Evolutionary conservation across 202 grass and related monocot species (phyloP), one percentile per base, ranked within the genome.

Genomic region (Schoenoplectus triqueter): DNA sequence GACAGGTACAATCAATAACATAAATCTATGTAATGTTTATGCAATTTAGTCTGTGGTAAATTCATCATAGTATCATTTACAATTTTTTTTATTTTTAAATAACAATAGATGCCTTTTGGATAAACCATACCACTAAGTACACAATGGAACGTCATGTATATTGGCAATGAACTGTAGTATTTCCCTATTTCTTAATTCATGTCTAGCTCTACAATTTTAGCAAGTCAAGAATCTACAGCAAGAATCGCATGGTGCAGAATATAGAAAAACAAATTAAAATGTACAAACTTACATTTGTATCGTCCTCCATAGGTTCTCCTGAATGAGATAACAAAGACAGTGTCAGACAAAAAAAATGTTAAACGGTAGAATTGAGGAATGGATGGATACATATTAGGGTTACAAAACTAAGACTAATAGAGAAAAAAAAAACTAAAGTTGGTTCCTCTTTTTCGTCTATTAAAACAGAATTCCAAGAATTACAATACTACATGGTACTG

Each of bases 251-350:
- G 20, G 50, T 31, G 10, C 31, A 71, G 57, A 8, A 70, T 67
- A 70, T 9, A 40, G 48, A 83, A 42, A 83, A 77, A 41, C 5
- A 11, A 77, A 77, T 51, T 67, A 52, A 67, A 13, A n/a, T 15
- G 41, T 1, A 55, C 4, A 1, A 69, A 59, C 81, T 71, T 83
- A 83, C 81, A 71, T 83, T 83, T 41, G 48, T 19, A 19, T 83
- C 81, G 13, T 83, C 81, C 64, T 83, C 81, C 81, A 83, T 83
- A 59, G 48, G 3, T 69, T 51, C 22, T 55, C 54, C 55, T 79
- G 14, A 42, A 78, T 42, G 44, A 7, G 6, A 79, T 59, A 45
- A 60, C 13, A 78, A 11, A 79, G 18, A 79, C 10, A 42, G 39
- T 44, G 75, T 79, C 6, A 56, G 31, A 31, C 31, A 31, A 31